Base-by-base conservation (phyloP, 1,139 yeast genomes). In the Kurtzmaniella quercitrusa region DNA sequence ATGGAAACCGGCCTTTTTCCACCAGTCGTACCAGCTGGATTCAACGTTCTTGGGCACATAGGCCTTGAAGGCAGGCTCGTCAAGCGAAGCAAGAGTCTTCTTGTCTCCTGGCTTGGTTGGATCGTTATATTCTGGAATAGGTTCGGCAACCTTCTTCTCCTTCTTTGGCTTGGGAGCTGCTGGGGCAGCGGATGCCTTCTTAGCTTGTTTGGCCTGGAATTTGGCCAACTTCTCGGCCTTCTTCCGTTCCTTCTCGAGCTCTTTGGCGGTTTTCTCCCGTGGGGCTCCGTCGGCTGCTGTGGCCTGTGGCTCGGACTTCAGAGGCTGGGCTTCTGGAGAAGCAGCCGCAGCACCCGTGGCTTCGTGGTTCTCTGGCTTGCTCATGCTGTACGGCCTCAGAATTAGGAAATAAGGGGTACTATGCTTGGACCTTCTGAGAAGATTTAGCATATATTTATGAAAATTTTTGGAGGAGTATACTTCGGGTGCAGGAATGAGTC, bases 21-120 rank as follows among this genome's bases (percentile, higher is more conserved):
- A 93, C 98, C 98, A 93, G 25, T 80, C 81, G 68, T 93, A 91
- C 99, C 99, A 93, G 15, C 97, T 89, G 46, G 95, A 84, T 69
- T 93, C 99, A 42, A 94, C 98, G 55, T 84, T 85, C 55, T 81
- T 79, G 36, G 99, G 98, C 59, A 81, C 86, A 68, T 93, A 93
- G 12, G 98, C 94, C 68, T 93, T 91, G 62, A 93, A 79, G 19
- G 98, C 83, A 19, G 96, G 93, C 14, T 91, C 96, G 40, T 93
- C 97, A 47, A 93, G 77, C 37, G 91, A 79, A 19, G 81, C 85
- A 53, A 93, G 77, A 25, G 84, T 68, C 70, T 93, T 93, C 79
- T 93, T 94, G 55, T 91, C 95, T 49, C 98, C 98, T 6, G 87
- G 81, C 45, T 73, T 77, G 43, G 98, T 93, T 49, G 73, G 70